Conservation (phyloP, 73 alveolate genomes). For the Symbiodinium natans region DNA sequence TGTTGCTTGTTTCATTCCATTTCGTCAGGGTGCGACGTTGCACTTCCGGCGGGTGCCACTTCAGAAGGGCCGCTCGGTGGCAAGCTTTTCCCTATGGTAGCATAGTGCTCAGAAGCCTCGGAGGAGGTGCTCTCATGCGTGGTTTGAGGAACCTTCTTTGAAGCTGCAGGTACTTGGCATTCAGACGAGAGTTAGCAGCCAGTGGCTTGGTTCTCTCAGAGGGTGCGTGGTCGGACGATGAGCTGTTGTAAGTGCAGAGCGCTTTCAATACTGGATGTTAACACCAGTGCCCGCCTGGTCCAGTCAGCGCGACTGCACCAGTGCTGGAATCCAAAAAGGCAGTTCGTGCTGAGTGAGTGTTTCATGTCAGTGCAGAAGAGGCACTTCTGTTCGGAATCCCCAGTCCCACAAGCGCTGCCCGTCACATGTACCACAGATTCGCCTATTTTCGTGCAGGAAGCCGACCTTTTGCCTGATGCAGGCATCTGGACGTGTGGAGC, state of each 20-base stretch:
- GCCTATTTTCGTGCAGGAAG: no score
- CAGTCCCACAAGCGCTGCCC: no score
- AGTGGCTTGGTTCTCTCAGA: conserved; percentile 32
- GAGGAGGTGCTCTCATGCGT: no score
- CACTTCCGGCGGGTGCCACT: conserved; percentile 50
- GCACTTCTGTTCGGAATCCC: no score
- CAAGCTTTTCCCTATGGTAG: no score
- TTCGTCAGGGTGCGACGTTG: not conserved
- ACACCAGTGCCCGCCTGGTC: not conserved
- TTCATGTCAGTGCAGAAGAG: no score
- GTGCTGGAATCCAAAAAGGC: not conserved
- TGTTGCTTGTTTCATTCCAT: not conserved
- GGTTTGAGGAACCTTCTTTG: no score
- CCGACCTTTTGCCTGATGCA: not conserved
- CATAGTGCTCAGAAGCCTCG: no score
- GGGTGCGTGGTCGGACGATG: conserved; percentile 48
- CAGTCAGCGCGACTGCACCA: conserved; percentile 3
- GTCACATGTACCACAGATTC: no score
- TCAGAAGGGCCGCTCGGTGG: conserved; percentile 38
- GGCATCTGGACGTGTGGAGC: no score
- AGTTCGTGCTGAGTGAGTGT: not conserved
- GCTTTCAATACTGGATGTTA: not conserved
- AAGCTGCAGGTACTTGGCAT: conserved; percentile 63
- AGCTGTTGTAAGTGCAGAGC: not conserved
- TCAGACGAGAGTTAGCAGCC: conserved; percentile 73